Conservation (phyloP, 1,284 basidiomycete species). For the Abortiporus biennis region DNA sequence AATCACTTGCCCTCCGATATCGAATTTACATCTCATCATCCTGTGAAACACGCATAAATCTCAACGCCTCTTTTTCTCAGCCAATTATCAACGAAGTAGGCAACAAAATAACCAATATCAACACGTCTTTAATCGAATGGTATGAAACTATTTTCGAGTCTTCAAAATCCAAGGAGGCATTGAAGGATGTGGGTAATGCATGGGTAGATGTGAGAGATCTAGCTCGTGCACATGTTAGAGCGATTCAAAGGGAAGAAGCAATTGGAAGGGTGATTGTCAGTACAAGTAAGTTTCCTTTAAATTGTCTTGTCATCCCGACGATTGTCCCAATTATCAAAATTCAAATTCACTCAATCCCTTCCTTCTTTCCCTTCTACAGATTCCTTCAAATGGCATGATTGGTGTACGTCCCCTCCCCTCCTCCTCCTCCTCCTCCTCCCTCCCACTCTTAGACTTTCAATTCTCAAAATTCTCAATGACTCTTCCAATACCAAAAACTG, state of each 20-base stretch:
- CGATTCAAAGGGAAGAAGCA: slow-evolving; percentile 27
- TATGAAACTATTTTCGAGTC: slow-evolving; percentile 1
- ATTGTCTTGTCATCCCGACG: background rate
- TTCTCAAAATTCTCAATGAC: too few relatives aligned
- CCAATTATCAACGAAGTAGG: slow-evolving; percentile 2
- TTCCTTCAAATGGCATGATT: slow-evolving; percentile 26
- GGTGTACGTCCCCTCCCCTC: slow-evolving; percentile 13
- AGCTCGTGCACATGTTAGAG: slow-evolving; percentile 47
- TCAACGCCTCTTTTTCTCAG: too few relatives aligned
- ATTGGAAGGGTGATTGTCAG: slow-evolving; percentile 14
- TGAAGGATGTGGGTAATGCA: slow-evolving; percentile 4
- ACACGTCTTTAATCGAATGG: slow-evolving; percentile 1
- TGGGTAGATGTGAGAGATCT: slow-evolving; percentile 61
- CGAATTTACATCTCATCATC: background rate
- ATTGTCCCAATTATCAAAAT: background rate
- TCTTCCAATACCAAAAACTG: too few relatives aligned
- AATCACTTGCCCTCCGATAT: background rate
- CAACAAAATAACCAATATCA: background rate
- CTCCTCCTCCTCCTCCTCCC: too few relatives aligned
- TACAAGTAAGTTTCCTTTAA: slow-evolving; percentile 1
- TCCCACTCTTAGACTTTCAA: too few relatives aligned
- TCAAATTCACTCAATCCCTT: too few relatives aligned
- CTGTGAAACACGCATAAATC: too few relatives aligned
- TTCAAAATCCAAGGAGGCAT: background rate
- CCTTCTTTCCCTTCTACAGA: slow-evolving; percentile 25